phyloP scores from a whole-genome alignment of 331 rosid species.

The Rosa hybrid region DNA sequence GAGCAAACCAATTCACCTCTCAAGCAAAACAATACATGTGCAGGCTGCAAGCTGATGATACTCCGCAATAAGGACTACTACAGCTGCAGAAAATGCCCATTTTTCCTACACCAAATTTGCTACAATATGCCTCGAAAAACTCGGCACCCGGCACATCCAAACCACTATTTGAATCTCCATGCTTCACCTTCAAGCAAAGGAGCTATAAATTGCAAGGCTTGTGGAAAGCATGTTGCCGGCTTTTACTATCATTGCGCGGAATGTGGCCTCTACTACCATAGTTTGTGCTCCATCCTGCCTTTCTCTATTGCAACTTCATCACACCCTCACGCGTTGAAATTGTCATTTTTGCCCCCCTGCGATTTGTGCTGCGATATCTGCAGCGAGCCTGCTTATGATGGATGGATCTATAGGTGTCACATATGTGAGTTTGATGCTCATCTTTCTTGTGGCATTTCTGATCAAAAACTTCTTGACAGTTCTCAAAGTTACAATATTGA shows the following conservation, averaged over 20 bases:
- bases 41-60: slow-evolving; percentile 45
- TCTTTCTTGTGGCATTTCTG: slow-evolving; percentile 40
- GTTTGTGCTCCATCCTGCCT: slow-evolving; percentile 50
- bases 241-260: slow-evolving; percentile 53
- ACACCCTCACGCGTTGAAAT: slow-evolving; percentile 52
- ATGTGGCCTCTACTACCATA: slow-evolving; percentile 41
- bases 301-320: slow-evolving; percentile 29
- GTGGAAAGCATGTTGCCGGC: slow-evolving; percentile 35
- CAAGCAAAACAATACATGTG: slow-evolving; percentile 31
- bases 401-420: slow-evolving; percentile 68
- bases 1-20: slow-evolving; percentile 29
- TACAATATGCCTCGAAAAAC: slow-evolving; percentile 46
- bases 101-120: slow-evolving; percentile 50
- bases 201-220: slow-evolving; percentile 38
- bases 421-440: slow-evolving; percentile 64
- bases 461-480: slow-evolving; percentile 17
- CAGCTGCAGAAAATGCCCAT: slow-evolving; percentile 42
- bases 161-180: slow-evolving; percentile 45
- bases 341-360: slow-evolving; percentile 45
- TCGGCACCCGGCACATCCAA: slow-evolving; percentile 50
- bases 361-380: slow-evolving; percentile 63
- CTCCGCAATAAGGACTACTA: slow-evolving; percentile 30
- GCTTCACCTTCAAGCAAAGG: slow-evolving; percentile 22
- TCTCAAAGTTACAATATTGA: slow-evolving; percentile 3
- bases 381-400: slow-evolving; percentile 37